Evolutionary conservation across 306 rosid species (phyloP), one percentile per base, ranked within the genome.

Genomic region (Sphenostylis stenocarpa): DNA sequence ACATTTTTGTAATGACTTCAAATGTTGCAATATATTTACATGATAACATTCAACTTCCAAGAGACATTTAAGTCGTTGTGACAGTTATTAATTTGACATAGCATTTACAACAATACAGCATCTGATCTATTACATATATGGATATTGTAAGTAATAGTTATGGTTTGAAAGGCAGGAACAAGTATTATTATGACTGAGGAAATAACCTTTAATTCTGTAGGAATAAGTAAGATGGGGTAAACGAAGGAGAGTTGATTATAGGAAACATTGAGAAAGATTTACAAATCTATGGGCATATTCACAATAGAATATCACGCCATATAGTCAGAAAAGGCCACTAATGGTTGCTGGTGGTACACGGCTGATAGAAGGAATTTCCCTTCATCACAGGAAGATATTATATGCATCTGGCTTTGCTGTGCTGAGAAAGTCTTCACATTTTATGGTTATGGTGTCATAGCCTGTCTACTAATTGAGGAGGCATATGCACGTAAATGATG

Each of bases 331-430:
- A 58, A 58, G 41, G 41, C 0, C 39, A 64, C 29, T 20, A 38
- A 38, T 34, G 69, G 41, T 63, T n/a, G 41, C 34, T 63, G 69
- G 47, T 63, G 51, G 71, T 80, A 80, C 90, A 85, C 82, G 91
- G 79, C 77, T 53, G 65, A 64, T 45, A 15, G 19, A 67, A 55
- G 66, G 33, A 71, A 55, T 47, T 75, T 34, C 51, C 34, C 53
- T 68, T 21, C 64, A 67, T 62, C 83, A 45, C 26, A 48, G 33
- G 44, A 85, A 83, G 76, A 70, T 75, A 28, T 29, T 66, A 28
- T 69, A 78, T 38, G 44, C 45, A 36, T 81, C 21, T 84, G 65
- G 49, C 49, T 47, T 36, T 78, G 64, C 74, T 43, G 75, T 14
- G 60, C 11, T 11, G 64, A 48, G 7, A 45, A 47, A 83, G 82